Evolutionary conservation across 2,329 filamentous ascomycete genomes (phyloP), one percentile per base, ranked within the genome.

Genomic region (Trichoderma sp.): DNA sequence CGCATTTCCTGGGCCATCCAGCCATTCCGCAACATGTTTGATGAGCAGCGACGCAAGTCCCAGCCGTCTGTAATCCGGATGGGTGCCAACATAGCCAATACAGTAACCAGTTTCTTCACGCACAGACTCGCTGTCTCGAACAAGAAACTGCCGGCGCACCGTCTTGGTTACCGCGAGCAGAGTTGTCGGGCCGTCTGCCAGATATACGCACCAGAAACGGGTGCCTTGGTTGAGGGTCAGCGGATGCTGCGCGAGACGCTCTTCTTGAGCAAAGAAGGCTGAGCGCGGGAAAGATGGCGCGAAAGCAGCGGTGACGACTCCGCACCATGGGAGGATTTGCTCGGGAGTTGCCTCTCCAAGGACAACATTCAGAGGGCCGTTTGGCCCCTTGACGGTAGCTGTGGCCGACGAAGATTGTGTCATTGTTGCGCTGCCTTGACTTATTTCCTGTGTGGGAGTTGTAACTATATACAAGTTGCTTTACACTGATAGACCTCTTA

Each of bases 11-110:
- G 59, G 43, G 10, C 59, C 59, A 61, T 61, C 59, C 43, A 61
- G 28, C 59, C 59, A 61, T 61, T 51, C 30, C 2, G 59, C 59
- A 61, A 61, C 26, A 6, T 61, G 59, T 26, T 61, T 32, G 11
- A 61, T 61, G 26, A 61, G 59, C 13, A 61, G 28, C 4, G 59
- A 51, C 28, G 59, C 59, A 51, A 61, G 59, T 24, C 59, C 59
- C 5, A 61, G 59, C 43, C 59, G 39, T 34, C 59, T 51, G 13
- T 61, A 61, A 1, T 61, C 5, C 16, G 43, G 59, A 61, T 61
- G 59, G 13, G 59, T 61, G 11, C 39, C 59, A 2, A 61, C 59
- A 1, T 43, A 51, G 13, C 59, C 24, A n/a, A 61, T 34, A 28
- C 59, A 61, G 28, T 61, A 51, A 7, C 59, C 59, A 5, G 32